Base-by-base conservation (phyloP, 441 rosid genomes). In the Sinapis alba region DNA sequence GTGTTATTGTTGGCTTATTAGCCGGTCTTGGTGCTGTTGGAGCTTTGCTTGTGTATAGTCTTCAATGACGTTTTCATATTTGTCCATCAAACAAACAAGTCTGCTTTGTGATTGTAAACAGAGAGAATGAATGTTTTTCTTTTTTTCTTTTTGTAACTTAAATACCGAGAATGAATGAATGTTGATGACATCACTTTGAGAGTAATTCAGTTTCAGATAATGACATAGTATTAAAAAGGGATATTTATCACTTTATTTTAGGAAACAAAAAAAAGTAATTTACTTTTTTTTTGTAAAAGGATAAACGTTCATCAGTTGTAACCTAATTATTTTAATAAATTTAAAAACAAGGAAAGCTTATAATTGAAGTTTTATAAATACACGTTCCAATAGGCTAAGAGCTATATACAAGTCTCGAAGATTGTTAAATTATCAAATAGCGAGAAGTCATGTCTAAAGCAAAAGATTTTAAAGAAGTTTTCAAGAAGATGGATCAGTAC, bases 21-120 rank as follows among this genome's bases (percentile, higher is more conserved):
- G 97, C 85, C 28, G 98, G 98, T 60, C 27, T 94, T 45, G 96
- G 88, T 59, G 97, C 75, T 20, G 90, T 90, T 68, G 96, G 86
- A 56, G 97, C 98, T 27, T 73, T 94, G 81, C 97, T 94, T 68
- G 85, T 90, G 47, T 91, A 88, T 80, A 96, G 97, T 59, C 94
- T 91, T 76, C 97, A 94, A 63, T 91, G 71, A 18, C 7, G 1
- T 7, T 41, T 41, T 28, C 15, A 2, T 28, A 15, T 16, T 23
- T 2, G 32, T 65, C 7, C n/a, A 27, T 36, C n/a, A n/a, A 30
- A 6, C 36, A 66, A 51, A 38, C 43, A 66, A 38, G 26, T 23
- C 47, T 28, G 19, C 28, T 69, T 69, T 66, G 68, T 60, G 43
- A 58, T 58, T 66, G 58, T 38, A 47, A 71, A 71, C 68, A 16